phyloP scores from a whole-genome alignment of 257 asterid genomes.

The Penstemon davidsonii region DNA sequence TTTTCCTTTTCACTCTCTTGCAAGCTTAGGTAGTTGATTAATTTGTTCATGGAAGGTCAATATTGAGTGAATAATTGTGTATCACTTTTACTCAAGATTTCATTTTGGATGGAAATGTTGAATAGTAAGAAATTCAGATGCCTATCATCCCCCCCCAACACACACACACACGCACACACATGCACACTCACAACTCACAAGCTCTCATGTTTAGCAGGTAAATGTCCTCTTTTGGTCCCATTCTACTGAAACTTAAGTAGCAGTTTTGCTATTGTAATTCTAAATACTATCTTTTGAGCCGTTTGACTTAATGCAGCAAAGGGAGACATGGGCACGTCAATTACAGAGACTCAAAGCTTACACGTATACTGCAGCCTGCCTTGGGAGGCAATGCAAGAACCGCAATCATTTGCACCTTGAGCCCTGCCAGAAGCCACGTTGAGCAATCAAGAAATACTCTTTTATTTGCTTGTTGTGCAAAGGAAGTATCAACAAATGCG shows the following conservation, averaged over 20 bases:
- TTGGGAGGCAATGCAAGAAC: slow-evolving; percentile 99
- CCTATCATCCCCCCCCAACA: neutral
- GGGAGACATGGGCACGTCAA: slow-evolving; percentile 94
- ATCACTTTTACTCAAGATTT: slow-evolving; percentile 8
- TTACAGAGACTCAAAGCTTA: slow-evolving; percentile 96
- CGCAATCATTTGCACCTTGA: slow-evolving; percentile 92
- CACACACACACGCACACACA: neutral
- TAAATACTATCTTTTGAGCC: slow-evolving; percentile 16
- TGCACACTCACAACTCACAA: neutral
- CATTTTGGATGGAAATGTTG: slow-evolving; percentile 20
- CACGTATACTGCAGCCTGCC: slow-evolving; percentile 96
- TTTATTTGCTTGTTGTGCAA: slow-evolving; percentile 92
- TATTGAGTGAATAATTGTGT: neutral
- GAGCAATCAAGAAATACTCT: slow-evolving; percentile 99
- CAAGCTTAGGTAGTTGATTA: neutral
- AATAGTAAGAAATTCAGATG: slow-evolving; percentile 9
- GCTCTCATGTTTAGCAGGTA: slow-evolving; percentile 1
- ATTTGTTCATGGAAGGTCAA: slow-evolving; percentile 4
- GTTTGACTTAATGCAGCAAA: slow-evolving; percentile 65
- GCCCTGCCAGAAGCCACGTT: slow-evolving; percentile 95
- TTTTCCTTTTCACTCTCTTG: neutral
- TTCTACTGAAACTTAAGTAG: slow-evolving; percentile 16
- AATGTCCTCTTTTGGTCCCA: neutral
- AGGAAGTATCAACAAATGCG: slow-evolving; percentile 97
- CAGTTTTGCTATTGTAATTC: slow-evolving; percentile 11